Evolutionary conservation across 805 yeast genomes (phyloP).

Genomic region (Pichia manshurica): DNA sequence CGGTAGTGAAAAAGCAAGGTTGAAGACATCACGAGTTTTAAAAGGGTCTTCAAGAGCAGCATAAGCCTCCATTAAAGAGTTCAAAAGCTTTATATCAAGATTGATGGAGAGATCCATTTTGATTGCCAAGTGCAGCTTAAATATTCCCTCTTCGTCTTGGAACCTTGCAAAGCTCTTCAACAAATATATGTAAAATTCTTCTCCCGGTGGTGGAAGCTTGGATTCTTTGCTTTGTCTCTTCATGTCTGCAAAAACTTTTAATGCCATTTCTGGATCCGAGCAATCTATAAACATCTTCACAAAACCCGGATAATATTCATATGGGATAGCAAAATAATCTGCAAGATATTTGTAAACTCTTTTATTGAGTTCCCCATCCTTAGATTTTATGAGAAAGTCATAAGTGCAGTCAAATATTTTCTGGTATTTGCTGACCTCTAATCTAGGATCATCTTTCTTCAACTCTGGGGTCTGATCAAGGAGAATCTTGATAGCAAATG

Average conservation of each 20-base stretch:
- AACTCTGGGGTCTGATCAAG: conserved; percentile 18
- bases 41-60: conserved; percentile 50
- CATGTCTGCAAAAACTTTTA: conserved; percentile 55
- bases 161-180: conserved; percentile 56
- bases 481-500: conserved; percentile 13
- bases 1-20: conserved; percentile 50
- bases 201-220: conserved; percentile 44
- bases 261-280: conserved; percentile 55
- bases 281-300: conserved; percentile 51
- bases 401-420: conserved; percentile 18
- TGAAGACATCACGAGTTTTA: conserved; percentile 54
- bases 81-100: conserved; percentile 53
- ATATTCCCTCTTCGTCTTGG: conserved; percentile 59
- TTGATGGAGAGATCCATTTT: conserved; percentile 56
- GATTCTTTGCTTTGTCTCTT: conserved; percentile 49
- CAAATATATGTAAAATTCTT: conserved; percentile 53
- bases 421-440: conserved; percentile 16
- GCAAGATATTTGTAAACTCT: conserved; percentile 52
- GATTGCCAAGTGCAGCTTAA: conserved; percentile 54
- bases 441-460: conserved; percentile 33
- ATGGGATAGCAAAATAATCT: conserved; percentile 51
- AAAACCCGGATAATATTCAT: conserved; percentile 51
- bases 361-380: conserved; percentile 41
- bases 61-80: conserved; percentile 60
- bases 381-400: conserved; percentile 7